Percentiles rank a stretch among this genome's conserved stretches.
Evolutionary conservation across 352 stramenopile species (phyloP).

Genomic region (Globisporangium emineosum): DNA sequence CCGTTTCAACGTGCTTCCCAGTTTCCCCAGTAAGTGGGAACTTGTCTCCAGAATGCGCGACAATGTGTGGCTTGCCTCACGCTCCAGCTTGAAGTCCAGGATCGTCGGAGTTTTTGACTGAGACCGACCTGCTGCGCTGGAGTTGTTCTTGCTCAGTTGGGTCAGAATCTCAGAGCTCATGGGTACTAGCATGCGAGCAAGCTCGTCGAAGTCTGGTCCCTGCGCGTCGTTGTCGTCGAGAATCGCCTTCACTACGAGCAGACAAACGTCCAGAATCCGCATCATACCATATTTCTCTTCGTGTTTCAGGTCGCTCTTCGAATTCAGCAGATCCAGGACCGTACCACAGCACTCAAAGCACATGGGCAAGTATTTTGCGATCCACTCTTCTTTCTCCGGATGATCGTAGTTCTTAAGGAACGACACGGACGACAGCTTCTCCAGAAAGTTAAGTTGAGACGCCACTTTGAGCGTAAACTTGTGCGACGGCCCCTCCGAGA

Average conservation of each 20-base stretch:
- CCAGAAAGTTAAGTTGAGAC: conserved; percentile 44
- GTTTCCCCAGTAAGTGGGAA: conserved; percentile 38
- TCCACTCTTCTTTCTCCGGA: conserved; percentile 50
- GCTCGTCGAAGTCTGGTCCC: conserved; percentile 27
- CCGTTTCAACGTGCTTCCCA: conserved; percentile 38
- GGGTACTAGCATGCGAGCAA: conserved; percentile 49
- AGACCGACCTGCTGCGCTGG: conserved; percentile 17
- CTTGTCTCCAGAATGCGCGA: conserved; percentile 29
- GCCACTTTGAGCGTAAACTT: conserved; percentile 32
- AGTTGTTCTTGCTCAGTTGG: conserved; percentile 30
- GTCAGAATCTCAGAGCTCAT: conserved; percentile 54
- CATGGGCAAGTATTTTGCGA: conserved; percentile 57
- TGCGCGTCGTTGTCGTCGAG: conserved; percentile 48
- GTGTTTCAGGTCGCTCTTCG: conserved; percentile 9
- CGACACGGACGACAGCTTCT: conserved; percentile 33
- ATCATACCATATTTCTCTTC: conserved; percentile 34
- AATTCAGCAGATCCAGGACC: conserved; percentile 43
- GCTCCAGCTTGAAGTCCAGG: not conserved
- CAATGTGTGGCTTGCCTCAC: not conserved
- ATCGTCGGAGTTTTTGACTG: conserved; percentile 1
- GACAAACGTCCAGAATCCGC: conserved; percentile 54
- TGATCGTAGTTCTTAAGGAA: conserved; percentile 45
- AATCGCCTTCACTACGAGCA: conserved; percentile 51
- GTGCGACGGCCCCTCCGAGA: conserved; percentile 51
- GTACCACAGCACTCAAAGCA: conserved; percentile 69